Conservation (phyloP, 495 filamentous ascomycete genomes). For the Tuber calosporum region DNA sequence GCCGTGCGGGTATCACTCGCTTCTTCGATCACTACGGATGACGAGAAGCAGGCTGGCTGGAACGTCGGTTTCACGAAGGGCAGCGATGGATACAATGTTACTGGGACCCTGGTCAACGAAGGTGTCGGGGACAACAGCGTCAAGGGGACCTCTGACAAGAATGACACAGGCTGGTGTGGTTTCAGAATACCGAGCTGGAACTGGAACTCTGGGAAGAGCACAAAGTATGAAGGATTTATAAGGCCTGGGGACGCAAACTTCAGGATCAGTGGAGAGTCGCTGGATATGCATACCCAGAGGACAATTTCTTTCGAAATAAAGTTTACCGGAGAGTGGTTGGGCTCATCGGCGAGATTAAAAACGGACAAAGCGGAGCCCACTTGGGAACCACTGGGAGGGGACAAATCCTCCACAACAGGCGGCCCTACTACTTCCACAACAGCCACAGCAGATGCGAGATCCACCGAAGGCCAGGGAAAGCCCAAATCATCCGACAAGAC, state of each 20-base stretch:
- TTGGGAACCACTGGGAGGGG: constrained; percentile 5
- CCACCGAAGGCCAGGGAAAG: too few species aligned
- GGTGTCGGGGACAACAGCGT: constrained; percentile 18
- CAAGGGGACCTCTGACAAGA: constrained; percentile 9
- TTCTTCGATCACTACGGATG: constrained; percentile 21
- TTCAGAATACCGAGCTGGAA: constrained; percentile 7
- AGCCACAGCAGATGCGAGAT: too few species aligned
- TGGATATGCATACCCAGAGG: constrained; percentile 15
- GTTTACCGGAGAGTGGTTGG: constrained; percentile 25
- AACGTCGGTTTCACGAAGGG: constrained; percentile 9
- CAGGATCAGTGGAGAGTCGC: constrained; percentile 15
- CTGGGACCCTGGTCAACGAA: constrained; percentile 18
- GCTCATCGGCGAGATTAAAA: constrained; percentile 12
- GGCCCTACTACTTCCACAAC: constrained; percentile 7
- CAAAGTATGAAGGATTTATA: constrained; percentile 19
- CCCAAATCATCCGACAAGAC: background rate
- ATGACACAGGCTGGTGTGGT: constrained; percentile 19
- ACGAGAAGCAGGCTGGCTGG: constrained; percentile 21
- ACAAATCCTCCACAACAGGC: background rate
- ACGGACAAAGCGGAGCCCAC: constrained; percentile 12
- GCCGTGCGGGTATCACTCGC: constrained; percentile 17
- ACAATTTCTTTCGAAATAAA: constrained; percentile 19
- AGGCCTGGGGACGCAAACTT: constrained; percentile 13
- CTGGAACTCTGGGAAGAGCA: constrained; percentile 17
- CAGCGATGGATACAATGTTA: constrained; percentile 11